A percentile compares a stretch with the other conserved stretches of the same genome.
phyloP scores from a whole-genome alignment of 129 eudicot species.

The Artemisia annua region DNA sequence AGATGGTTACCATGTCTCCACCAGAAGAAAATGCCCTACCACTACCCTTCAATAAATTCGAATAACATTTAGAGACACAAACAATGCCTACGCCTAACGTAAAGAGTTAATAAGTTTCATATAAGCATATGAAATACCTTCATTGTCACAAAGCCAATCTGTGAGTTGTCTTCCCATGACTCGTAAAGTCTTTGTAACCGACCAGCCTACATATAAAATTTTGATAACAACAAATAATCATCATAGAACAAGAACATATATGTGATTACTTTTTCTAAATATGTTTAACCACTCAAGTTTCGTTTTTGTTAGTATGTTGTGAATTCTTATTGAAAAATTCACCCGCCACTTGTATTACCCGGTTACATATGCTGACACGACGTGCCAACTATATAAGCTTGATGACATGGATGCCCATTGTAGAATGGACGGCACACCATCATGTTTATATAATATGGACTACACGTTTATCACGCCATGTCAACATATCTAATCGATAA shows the following conservation, averaged over 20 bases:
- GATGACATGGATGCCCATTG: too few species aligned
- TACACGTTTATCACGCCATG: too few species aligned
- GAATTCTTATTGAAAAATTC: not conserved
- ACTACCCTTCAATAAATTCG: constrained; percentile 59
- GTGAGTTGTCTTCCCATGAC: constrained; percentile 94
- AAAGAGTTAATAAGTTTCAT: not conserved
- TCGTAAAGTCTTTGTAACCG: constrained; percentile 70
- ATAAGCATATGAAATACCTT: constrained; percentile 50
- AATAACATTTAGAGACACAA: constrained; percentile 16
- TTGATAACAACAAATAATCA: not conserved
- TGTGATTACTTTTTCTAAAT: not conserved
- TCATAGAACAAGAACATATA: not conserved
- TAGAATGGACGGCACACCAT: too few species aligned
- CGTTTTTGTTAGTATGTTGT: not conserved
- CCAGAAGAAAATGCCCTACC: constrained; percentile 92
- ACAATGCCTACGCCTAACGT: not conserved
- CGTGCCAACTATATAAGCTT: too few species aligned
- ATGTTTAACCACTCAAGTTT: not conserved
- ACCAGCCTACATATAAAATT: constrained; percentile 47
- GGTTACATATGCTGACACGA: too few species aligned
- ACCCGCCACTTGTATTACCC: too few species aligned
- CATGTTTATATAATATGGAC: too few species aligned
- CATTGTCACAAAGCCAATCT: constrained; percentile 84
- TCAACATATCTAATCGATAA: too few species aligned
- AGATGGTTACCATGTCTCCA: constrained; percentile 65